Evolutionary conservation across 768 basidiomycete species (phyloP).

Genomic region (Hysterangium stoloniferum): DNA sequence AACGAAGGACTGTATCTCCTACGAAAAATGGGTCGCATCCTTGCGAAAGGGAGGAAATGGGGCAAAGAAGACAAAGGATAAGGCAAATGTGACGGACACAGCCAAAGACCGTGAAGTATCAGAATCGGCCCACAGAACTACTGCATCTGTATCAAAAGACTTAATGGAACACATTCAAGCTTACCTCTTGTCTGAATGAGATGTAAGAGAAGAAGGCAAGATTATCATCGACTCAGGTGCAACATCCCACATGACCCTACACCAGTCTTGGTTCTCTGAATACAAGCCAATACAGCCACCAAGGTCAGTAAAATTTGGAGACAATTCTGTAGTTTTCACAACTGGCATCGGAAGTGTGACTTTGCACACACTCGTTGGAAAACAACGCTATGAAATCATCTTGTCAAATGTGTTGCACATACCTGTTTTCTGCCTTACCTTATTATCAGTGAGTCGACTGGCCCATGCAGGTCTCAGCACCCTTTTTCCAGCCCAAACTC

Average conservation of each 20-base stretch:
- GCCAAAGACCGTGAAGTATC: background rate
- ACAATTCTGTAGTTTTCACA: conserved; percentile 12
- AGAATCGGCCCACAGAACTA: background rate
- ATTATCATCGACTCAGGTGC: background rate
- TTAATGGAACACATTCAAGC: background rate
- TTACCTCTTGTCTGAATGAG: background rate
- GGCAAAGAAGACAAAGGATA: background rate
- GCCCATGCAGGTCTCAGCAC: background rate
- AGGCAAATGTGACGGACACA: background rate
- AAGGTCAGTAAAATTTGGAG: conserved; percentile 9
- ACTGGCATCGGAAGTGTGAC: conserved; percentile 8
- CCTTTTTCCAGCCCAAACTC: conserved; percentile 4
- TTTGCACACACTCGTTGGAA: background rate
- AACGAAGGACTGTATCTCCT: background rate
- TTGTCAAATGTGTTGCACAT: conserved; percentile 9
- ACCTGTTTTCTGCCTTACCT: conserved; percentile 11
- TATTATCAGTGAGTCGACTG: conserved; percentile 13
- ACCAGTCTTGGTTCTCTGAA: background rate
- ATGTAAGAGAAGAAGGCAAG: background rate
- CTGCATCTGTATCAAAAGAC: background rate
- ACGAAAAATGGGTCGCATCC: background rate
- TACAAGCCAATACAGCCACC: background rate
- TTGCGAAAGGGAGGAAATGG: background rate
- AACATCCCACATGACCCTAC: background rate
- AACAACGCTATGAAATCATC: background rate